phyloP scores from a whole-genome alignment of 768 basidiomycete genomes.

The Calocera cornea region DNA sequence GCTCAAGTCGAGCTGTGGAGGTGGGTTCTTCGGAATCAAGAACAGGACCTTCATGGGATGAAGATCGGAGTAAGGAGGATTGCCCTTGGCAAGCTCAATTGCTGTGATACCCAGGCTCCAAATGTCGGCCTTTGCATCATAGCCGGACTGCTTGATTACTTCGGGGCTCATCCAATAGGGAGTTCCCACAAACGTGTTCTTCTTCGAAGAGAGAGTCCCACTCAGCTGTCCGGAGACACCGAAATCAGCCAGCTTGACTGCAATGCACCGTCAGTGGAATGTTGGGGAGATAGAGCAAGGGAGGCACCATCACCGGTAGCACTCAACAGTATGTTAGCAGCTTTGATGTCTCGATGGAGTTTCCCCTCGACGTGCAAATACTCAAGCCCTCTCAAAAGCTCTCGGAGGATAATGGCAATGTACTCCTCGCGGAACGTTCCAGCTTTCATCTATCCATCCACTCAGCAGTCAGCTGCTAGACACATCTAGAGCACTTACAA shows the following conservation, averaged over 20 bases:
- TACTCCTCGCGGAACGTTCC: conserved; percentile 97
- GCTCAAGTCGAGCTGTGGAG: conserved; percentile 75
- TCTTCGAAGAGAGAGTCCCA: conserved; percentile 82
- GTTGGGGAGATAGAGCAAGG: background rate
- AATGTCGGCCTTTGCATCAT: conserved; percentile 97
- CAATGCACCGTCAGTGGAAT: background rate
- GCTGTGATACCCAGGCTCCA: conserved; percentile 97
- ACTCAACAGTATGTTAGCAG: conserved; percentile 86
- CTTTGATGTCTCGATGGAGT: conserved; percentile 98
- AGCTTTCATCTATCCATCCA: conserved; percentile 71
- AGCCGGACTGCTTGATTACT: conserved; percentile 98
- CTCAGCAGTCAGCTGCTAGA: conserved; percentile 3
- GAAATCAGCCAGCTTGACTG: conserved; percentile 94
- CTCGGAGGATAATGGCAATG: conserved; percentile 90
- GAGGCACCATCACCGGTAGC: conserved; percentile 57
- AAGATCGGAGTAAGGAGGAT: conserved; percentile 94
- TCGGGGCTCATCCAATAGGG: conserved; percentile 99
- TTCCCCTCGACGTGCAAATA: conserved; percentile 95
- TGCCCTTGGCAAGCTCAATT: conserved; percentile 93
- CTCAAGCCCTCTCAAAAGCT: conserved; percentile 81
- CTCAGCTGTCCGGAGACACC: conserved; percentile 96
- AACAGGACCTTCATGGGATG: conserved; percentile 99
- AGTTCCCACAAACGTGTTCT: conserved; percentile 96
- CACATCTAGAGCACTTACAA: conserved; percentile 39
- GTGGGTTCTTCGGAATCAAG: conserved; percentile 94